Evolutionary conservation across 208 protist species (phyloP).

Genomic region (Trypanosoma scelopori): DNA sequence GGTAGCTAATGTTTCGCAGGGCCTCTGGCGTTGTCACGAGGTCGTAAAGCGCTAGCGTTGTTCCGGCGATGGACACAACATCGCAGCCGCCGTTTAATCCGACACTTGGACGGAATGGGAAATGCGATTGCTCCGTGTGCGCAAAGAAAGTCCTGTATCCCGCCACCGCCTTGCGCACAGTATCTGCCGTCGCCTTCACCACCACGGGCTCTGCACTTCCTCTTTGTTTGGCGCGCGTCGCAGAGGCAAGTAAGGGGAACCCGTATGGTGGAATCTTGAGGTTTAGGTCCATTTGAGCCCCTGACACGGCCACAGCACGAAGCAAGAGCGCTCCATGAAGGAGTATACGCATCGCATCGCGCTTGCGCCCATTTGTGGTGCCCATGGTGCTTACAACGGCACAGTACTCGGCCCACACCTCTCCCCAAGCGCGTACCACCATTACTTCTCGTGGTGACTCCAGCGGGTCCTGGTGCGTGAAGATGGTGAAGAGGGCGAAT

Average conservation of each 20-base stretch:
- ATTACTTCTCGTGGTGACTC: slow-evolving; percentile 47
- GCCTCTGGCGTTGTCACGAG: slow-evolving; percentile 55
- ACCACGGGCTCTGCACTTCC: slow-evolving; percentile 23
- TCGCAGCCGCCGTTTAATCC: slow-evolving; percentile 83
- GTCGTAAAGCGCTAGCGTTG: slow-evolving; percentile 73
- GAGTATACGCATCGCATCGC: slow-evolving; percentile 74
- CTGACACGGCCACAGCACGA: slow-evolving; percentile 68
- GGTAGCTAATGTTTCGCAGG: slow-evolving; percentile 39
- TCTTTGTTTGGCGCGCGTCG: slow-evolving; percentile 39
- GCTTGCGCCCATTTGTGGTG: slow-evolving; percentile 70
- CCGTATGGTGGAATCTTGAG: slow-evolving; percentile 76
- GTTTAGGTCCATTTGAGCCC: slow-evolving; percentile 69
- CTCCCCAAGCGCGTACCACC: slow-evolving; percentile 77
- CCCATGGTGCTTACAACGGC: slow-evolving; percentile 52
- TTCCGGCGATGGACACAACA: slow-evolving; percentile 64
- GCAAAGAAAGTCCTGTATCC: slow-evolving; percentile 79
- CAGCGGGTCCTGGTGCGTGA: slow-evolving; percentile 68
- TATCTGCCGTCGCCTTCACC: slow-evolving; percentile 56
- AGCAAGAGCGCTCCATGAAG: slow-evolving; percentile 79
- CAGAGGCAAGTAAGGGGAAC: slow-evolving; percentile 75
- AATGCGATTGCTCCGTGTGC: slow-evolving; percentile 55
- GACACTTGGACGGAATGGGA: slow-evolving; percentile 68
- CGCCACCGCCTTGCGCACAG: slow-evolving; percentile 54
- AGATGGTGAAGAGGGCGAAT: slow-evolving; percentile 80
- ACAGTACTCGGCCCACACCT: slow-evolving; percentile 86